Base-by-base conservation (phyloP, 1,284 basidiomycete genomes). In the Cryptococcus sp. region DNA sequence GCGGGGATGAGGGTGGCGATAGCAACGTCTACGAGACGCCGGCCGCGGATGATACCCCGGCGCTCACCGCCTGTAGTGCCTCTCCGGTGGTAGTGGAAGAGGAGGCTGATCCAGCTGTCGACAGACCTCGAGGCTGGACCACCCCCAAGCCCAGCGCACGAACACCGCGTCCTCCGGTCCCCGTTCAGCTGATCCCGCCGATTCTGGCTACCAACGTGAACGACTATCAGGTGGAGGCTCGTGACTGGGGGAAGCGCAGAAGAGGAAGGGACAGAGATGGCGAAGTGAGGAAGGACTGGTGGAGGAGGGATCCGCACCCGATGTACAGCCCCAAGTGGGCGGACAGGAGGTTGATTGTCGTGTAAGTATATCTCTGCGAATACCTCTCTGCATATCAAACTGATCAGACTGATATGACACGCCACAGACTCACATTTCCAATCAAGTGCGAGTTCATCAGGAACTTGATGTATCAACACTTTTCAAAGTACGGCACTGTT, bases 291-390 rank as follows among this genome's bases (percentile, higher is more conserved):
- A 46, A 51, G 8, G 28, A 61, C 21, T 65, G 57, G 58, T 71
- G 67, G 64, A 67, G 64, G 44, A 39, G 53, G 13, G 48, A 56
- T 8, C 58, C 64, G 2, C 69, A 70, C 46, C 70, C 71, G 11
- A 60, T 63, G 50, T 65, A 59, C 38, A 64, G 62, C 21, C 62
- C 63, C 1, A 42, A 20, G 21, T 75, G 60, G 46, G 62, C 64
- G 3, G 47, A 44, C 3, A 65, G 61, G 35, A 47, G 72, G 8
- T 16, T 75, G 3, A 28, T 60, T 0, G 59, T 75, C 4, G 36
- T 39, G 71, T 71, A 28, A 59, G 72, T 58, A n/a, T n/a, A n/a
- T n/a, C n/a, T n/a, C n/a, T n/a, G n/a, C n/a, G n/a, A n/a, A n/a
- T n/a, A n/a, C n/a, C n/a, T n/a, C n/a, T n/a, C n/a, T n/a, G n/a